phyloP scores from a whole-genome alignment of 495 filamentous ascomycete genomes.

The Staphylotrichum tortipilum region DNA sequence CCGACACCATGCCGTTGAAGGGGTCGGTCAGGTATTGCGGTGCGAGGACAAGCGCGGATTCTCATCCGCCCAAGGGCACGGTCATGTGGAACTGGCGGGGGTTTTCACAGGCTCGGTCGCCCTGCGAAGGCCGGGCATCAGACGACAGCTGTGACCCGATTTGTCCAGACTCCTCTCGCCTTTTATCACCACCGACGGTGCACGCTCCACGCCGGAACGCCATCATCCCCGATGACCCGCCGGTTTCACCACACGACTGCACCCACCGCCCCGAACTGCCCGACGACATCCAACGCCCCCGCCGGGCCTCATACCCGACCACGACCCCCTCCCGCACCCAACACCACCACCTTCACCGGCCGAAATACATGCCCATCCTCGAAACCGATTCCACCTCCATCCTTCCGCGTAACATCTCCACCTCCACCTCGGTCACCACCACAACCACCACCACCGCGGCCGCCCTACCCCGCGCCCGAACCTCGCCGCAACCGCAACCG shows the following conservation, averaged over 20 bases:
- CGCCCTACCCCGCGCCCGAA: too few species aligned
- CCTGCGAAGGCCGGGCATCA: not conserved
- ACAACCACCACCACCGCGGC: conserved; percentile 5
- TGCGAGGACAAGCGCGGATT: not conserved
- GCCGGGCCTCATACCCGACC: not conserved
- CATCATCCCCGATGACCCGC: not conserved
- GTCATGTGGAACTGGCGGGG: conserved; percentile 33
- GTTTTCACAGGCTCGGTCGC: conserved; percentile 16
- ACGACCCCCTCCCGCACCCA: not conserved
- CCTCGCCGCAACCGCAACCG: not conserved
- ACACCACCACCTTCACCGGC: too few species aligned
- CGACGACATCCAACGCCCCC: not conserved
- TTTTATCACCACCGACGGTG: conserved; percentile 8
- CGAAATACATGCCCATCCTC: too few species aligned
- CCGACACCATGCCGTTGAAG: conserved; percentile 24
- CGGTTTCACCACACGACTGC: not conserved
- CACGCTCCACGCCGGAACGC: conserved; percentile 1
- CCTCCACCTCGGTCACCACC: too few species aligned
- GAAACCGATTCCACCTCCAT: not conserved
- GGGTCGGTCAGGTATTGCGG: conserved; percentile 17
- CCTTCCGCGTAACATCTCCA: not conserved
- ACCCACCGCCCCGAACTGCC: conserved; percentile 3
- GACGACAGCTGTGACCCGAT: conserved; percentile 14
- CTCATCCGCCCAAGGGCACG: not conserved
- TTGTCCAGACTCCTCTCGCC: not conserved